Percentiles rank a stretch among this genome's conserved stretches.
Evolutionary conservation across 208 protist genomes (phyloP).

Genomic region (Tritrichomonas foetus): DNA sequence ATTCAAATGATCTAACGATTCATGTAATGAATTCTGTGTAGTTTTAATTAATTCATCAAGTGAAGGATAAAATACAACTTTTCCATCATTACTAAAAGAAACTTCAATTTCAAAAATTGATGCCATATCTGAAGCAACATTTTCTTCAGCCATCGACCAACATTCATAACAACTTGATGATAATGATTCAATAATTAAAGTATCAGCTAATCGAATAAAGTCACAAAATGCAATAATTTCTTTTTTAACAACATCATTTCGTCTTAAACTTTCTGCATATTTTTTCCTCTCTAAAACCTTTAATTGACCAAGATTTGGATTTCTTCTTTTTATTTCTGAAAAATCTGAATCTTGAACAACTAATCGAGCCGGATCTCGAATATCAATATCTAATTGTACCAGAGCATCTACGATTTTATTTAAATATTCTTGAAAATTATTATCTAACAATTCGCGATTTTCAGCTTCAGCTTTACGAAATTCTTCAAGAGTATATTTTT

Average conservation of each 20-base stretch:
- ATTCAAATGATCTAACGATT: not conserved
- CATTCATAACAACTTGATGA: not conserved
- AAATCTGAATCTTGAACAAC: conserved; percentile 28
- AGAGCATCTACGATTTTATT: not conserved
- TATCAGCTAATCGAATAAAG: not conserved
- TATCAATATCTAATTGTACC: conserved; percentile 23
- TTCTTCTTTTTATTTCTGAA: conserved; percentile 21
- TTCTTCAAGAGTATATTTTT: not conserved
- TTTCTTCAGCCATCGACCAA: not conserved
- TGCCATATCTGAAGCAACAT: not conserved
- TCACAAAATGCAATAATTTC: not conserved
- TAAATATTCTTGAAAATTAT: not conserved
- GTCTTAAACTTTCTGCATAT: not conserved
- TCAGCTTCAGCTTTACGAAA: not conserved
- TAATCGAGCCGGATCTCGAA: conserved; percentile 1
- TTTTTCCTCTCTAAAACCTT: not conserved
- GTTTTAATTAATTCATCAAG: conserved; percentile 10
- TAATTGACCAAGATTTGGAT: not conserved
- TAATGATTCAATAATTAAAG: not conserved
- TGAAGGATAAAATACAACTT: not conserved
- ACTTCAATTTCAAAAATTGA: conserved; percentile 39
- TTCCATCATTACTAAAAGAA: not conserved
- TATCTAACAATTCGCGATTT: not conserved
- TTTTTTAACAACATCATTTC: conserved; percentile 8
- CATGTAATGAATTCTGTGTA: not conserved